A percentile compares a stretch with the other conserved stretches of the same genome.
Evolutionary conservation across 345 rosid species (phyloP).

Genomic region (Anastatica hierochuntica): DNA sequence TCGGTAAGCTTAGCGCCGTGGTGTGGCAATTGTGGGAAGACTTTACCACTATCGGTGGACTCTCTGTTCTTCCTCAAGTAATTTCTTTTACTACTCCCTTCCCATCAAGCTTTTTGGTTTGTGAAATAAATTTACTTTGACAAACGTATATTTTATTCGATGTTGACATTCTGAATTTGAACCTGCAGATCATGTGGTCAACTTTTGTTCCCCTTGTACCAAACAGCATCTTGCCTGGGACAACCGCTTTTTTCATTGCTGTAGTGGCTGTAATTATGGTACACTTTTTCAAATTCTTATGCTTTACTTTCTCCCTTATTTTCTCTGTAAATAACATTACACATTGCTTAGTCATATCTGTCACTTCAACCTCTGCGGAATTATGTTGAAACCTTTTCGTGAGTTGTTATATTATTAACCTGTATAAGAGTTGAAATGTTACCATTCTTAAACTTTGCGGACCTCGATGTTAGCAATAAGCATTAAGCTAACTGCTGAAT

Average conservation of each 20-base stretch:
- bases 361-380: no score
- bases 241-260: slow-evolving; percentile 44
- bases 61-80: slow-evolving; percentile 78
- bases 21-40: slow-evolving; percentile 85
- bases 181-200: slow-evolving; percentile 78
- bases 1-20: slow-evolving; percentile 34
- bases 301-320: not conserved
- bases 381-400: no score
- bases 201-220: slow-evolving; percentile 81
- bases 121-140: not conserved
- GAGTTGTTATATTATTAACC: not conserved
- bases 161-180: not conserved
- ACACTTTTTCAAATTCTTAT: slow-evolving; percentile 22
- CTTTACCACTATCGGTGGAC: slow-evolving; percentile 64
- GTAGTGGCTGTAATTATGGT: slow-evolving; percentile 72
- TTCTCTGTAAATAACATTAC: not conserved
- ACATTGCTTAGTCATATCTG: no score
- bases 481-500: not conserved
- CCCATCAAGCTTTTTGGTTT: not conserved
- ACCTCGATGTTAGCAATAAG: not conserved
- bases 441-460: not conserved
- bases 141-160: not conserved
- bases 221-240: slow-evolving; percentile 55
- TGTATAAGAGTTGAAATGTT: not conserved
- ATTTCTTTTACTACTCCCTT: not conserved